Conservation (phyloP, 345 rosid species). For the Murraya koenigii region DNA sequence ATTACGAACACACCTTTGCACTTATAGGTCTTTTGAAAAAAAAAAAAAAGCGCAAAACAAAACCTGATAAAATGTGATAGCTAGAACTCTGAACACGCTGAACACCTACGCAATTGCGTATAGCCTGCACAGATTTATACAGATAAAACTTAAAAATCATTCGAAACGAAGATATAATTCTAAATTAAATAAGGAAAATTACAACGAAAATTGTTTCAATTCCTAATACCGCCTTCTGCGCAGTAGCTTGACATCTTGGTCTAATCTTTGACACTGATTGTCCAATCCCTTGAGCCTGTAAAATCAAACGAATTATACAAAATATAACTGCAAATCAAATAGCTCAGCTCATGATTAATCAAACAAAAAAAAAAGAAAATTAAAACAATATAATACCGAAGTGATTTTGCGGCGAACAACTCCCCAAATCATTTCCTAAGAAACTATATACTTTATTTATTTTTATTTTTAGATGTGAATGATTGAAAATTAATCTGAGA, state of each 20-base stretch:
- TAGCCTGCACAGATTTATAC: background rate
- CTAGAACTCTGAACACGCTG: conserved; percentile 13
- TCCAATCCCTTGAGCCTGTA: conserved; percentile 15
- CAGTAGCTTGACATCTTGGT: conserved; percentile 6
- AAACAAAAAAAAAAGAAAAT: background rate
- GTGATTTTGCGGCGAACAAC: conserved; percentile 23
- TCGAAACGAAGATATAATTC: background rate
- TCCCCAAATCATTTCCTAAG: conserved; percentile 22
- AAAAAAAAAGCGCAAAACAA: background rate
- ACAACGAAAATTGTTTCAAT: background rate
- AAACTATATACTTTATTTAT: background rate
- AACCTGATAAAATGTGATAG: conserved; percentile 14
- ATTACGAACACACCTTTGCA: background rate
- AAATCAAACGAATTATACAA: background rate
- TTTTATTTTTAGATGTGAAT: background rate
- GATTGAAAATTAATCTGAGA: background rate
- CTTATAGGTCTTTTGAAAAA: no score
- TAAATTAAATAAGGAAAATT: background rate
- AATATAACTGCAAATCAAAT: background rate
- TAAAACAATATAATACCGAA: conserved; percentile 3
- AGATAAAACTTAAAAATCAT: background rate
- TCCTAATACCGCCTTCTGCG: conserved; percentile 10
- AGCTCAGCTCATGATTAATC: background rate
- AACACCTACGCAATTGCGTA: conserved; percentile 7
- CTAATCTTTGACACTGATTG: conserved; percentile 18